These are phyloP conservation scores for Aphanomyces cochlioides DNA, from an alignment of 352 stramenopile genomes.

Conservation along the genomic window DNA sequence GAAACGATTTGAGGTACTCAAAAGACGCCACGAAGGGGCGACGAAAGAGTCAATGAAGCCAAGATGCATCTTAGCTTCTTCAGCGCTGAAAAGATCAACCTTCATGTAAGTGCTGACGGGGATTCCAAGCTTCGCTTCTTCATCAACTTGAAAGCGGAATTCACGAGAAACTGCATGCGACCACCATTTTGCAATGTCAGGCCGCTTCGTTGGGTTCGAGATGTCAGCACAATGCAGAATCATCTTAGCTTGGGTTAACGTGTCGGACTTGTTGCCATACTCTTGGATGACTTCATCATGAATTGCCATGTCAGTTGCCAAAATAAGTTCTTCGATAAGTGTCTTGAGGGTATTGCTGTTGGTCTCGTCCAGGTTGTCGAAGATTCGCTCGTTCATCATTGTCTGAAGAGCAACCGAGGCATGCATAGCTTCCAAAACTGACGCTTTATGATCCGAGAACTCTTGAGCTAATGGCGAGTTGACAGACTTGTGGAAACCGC, in stretches of 20 bases:
- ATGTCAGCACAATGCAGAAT: slow-evolving; percentile 30
- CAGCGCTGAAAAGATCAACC: slow-evolving; percentile 11
- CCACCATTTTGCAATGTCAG: slow-evolving; percentile 23
- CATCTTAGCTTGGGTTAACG: slow-evolving; percentile 8
- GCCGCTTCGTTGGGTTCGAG: slow-evolving; percentile 26
- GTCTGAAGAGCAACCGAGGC: slow-evolving; percentile 5
- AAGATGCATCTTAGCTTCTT: slow-evolving; percentile 25
- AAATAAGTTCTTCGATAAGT: slow-evolving; percentile 15
- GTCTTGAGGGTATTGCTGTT: not conserved
- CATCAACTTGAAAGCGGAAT: slow-evolving; percentile 19
- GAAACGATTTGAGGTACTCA: not conserved
- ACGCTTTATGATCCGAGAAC: not conserved
- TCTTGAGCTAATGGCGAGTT: slow-evolving; percentile 5
- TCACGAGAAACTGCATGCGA: slow-evolving; percentile 15
- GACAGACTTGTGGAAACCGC: slow-evolving; percentile 61
- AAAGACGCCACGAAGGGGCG: slow-evolving; percentile 1
- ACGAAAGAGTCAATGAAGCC: slow-evolving; percentile 24
- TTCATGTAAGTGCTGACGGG: slow-evolving; percentile 27
- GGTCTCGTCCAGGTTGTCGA: not conserved
- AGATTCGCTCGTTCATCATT: not conserved
- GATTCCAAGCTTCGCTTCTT: slow-evolving; percentile 4
- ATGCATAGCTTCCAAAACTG: slow-evolving; percentile 20
- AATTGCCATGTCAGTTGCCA: slow-evolving; percentile 27
- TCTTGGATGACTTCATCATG: slow-evolving; percentile 5
- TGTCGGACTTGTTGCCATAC: not conserved